These are phyloP conservation scores for Fusarium sp. DNA, from an alignment of 2,329 filamentous ascomycete species.

Conservation along the genomic window DNA sequence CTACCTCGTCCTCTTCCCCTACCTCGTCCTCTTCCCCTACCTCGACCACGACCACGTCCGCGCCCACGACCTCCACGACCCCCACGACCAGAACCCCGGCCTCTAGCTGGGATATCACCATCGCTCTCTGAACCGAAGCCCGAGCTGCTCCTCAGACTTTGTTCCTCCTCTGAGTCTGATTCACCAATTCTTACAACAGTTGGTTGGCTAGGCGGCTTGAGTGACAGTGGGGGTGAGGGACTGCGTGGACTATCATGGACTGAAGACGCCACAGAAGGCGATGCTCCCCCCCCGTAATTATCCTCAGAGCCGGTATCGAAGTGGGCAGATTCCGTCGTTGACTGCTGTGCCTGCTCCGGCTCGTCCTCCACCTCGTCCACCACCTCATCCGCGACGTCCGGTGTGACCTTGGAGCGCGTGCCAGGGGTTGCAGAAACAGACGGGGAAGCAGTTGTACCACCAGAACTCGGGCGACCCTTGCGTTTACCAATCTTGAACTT, in stretches of 20 bases:
- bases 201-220: conserved; percentile 15
- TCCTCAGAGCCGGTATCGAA: neutral
- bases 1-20: conserved; percentile 34
- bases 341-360: neutral
- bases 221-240: conserved; percentile 22
- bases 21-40: conserved; percentile 21
- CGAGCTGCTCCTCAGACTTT: conserved; percentile 12
- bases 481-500: conserved; percentile 63
- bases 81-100: conserved; percentile 34
- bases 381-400: neutral
- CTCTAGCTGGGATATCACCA: conserved; percentile 42
- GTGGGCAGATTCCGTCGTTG: neutral
- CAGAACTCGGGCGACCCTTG: conserved; percentile 35
- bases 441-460: conserved; percentile 8
- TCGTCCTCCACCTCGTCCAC: neutral
- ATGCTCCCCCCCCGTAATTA: neutral
- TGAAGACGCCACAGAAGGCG: conserved; percentile 16
- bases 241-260: conserved; percentile 23
- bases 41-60: conserved; percentile 20
- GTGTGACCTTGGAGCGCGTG: neutral
- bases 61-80: conserved; percentile 38
- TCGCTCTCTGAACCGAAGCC: conserved; percentile 32
- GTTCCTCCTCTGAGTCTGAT: conserved; percentile 38
- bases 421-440: conserved; percentile 7
- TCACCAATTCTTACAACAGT: conserved; percentile 44